phyloP scores from a whole-genome alignment of 495 filamentous ascomycete genomes.

The Durotheca rogersii region DNA sequence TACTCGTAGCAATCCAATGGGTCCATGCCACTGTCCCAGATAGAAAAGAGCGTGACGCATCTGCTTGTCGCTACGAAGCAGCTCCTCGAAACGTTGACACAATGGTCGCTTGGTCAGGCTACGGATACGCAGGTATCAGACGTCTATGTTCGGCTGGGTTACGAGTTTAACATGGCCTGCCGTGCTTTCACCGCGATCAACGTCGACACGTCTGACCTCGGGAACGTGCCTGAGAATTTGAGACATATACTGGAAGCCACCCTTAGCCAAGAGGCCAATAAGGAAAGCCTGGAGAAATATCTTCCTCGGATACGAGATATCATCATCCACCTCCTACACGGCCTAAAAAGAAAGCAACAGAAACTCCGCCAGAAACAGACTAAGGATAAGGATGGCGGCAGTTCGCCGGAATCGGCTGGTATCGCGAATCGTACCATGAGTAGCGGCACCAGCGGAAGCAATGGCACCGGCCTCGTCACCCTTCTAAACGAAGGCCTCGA shows the following conservation, averaged over 20 bases:
- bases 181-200: conserved; percentile 94
- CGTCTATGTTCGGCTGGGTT: conserved; percentile 94
- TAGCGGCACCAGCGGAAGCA: conserved; percentile 63
- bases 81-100: conserved; percentile 91
- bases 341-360: conserved; percentile 93
- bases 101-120: conserved; percentile 90
- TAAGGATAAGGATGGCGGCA: conserved; percentile 61
- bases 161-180: conserved; percentile 98
- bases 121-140: conserved; percentile 94
- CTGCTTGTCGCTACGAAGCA: conserved; percentile 97
- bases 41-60: conserved; percentile 98
- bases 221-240: conserved; percentile 89
- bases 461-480: conserved; percentile 61
- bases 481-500: conserved; percentile 63
- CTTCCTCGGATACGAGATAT: conserved; percentile 93
- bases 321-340: conserved; percentile 95
- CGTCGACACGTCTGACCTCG: conserved; percentile 89
- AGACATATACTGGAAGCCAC: conserved; percentile 92
- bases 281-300: conserved; percentile 87
- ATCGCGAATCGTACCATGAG: conserved; percentile 59
- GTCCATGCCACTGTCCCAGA: conserved; percentile 70
- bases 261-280: conserved; percentile 91
- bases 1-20: conserved; percentile 44
- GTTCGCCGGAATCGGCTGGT: conserved; percentile 44
- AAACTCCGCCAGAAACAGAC: conserved; percentile 78